Evolutionary conservation across 148 eudicot genomes (phyloP).

Genomic region (Rhododendron simsii): DNA sequence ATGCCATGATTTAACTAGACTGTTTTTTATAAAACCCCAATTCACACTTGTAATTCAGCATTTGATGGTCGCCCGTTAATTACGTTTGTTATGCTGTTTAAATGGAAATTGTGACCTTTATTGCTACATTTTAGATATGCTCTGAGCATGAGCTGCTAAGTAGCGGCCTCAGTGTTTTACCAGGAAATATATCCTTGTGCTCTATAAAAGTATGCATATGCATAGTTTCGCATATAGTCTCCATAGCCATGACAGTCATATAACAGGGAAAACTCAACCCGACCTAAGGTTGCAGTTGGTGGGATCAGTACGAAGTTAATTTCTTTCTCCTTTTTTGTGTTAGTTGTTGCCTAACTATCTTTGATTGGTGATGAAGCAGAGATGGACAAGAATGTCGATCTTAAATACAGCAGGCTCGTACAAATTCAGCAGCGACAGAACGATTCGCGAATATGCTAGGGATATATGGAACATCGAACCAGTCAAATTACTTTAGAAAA

Average conservation of each 20-base stretch:
- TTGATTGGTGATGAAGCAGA: constrained; percentile 42
- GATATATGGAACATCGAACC: constrained; percentile 88
- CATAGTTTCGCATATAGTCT: not conserved
- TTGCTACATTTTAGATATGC: not conserved
- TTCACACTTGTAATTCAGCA: not conserved
- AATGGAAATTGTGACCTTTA: not conserved
- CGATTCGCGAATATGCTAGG: constrained; percentile 83
- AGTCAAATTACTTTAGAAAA: constrained; percentile 25
- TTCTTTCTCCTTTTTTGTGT: too few relatives aligned
- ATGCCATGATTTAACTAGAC: not conserved
- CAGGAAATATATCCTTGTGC: not conserved
- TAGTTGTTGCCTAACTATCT: not conserved
- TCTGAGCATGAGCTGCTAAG: not conserved
- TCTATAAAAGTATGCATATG: not conserved
- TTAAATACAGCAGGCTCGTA: constrained; percentile 83
- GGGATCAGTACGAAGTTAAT: not conserved
- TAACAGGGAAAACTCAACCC: not conserved
- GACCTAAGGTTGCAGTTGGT: not conserved
- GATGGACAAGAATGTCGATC: constrained; percentile 94
- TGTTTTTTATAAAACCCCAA: not conserved
- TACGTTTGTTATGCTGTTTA: not conserved
- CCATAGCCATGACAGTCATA: not conserved
- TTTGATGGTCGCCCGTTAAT: not conserved
- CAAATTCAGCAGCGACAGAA: constrained; percentile 97
- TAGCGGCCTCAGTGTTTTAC: not conserved